Evolutionary conservation across 2,329 filamentous ascomycete genomes (phyloP).

Genomic region (Xylariaceae sp.): DNA sequence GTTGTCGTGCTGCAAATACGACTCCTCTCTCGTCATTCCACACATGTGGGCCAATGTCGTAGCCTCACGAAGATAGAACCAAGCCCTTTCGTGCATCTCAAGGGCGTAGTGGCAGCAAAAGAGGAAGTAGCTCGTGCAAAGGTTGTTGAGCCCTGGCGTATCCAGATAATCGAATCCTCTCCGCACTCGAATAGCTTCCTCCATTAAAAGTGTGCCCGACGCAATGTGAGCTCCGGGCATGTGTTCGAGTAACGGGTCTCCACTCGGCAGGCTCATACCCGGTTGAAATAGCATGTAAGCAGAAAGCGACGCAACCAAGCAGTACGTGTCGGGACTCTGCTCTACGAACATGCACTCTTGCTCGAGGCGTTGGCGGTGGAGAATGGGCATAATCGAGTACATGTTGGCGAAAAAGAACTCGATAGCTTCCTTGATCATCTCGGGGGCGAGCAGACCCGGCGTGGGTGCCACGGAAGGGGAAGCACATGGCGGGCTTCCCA

Average conservation of each 20-base stretch:
- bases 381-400: conserved; percentile 58
- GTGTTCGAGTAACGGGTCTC: conserved; percentile 52
- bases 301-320: conserved; percentile 58
- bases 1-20: conserved; percentile 54
- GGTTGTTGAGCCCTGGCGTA: conserved; percentile 48
- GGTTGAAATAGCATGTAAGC: conserved; percentile 66
- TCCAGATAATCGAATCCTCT: conserved; percentile 58
- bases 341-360: conserved; percentile 57
- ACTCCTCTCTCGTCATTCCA: conserved; percentile 57
- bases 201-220: conserved; percentile 60
- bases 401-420: conserved; percentile 65
- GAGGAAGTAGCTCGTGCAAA: conserved; percentile 74
- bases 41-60: conserved; percentile 62
- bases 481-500: conserved; percentile 44
- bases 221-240: conserved; percentile 56
- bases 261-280: conserved; percentile 55
- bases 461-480: conserved; percentile 46
- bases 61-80: conserved; percentile 74
- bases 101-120: conserved; percentile 67
- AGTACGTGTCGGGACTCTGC: conserved; percentile 58
- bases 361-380: conserved; percentile 54
- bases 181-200: conserved; percentile 61
- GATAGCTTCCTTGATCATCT: conserved; percentile 61
- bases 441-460: conserved; percentile 54
- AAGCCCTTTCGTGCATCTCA: conserved; percentile 69